Evolutionary conservation across 768 basidiomycete genomes (phyloP).

Genomic region (Podaxis rugospora): DNA sequence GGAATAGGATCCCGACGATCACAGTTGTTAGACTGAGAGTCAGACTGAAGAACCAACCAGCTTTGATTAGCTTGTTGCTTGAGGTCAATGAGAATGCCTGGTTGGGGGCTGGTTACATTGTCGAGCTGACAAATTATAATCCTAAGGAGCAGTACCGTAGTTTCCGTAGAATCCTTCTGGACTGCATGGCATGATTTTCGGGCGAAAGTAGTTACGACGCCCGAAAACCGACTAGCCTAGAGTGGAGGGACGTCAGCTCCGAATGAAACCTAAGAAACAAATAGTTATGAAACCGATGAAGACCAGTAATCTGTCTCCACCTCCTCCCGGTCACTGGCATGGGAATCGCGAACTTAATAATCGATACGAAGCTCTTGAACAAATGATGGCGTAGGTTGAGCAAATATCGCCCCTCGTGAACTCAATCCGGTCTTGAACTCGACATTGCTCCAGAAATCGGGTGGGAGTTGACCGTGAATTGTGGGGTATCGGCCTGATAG

Average conservation of each 20-base stretch:
- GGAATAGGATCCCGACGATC: slow-evolving; percentile 14
- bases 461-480: slow-evolving; percentile 41
- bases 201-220: slow-evolving; percentile 21
- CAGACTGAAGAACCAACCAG: slow-evolving; percentile 15
- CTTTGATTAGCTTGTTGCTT: background rate
- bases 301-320: slow-evolving; percentile 6
- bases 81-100: background rate
- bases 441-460: slow-evolving; percentile 48
- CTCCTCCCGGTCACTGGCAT: slow-evolving; percentile 42
- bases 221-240: slow-evolving; percentile 22
- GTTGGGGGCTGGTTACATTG: slow-evolving; percentile 14
- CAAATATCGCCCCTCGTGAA: slow-evolving; percentile 35
- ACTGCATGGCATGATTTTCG: slow-evolving; percentile 20
- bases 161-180: slow-evolving; percentile 15
- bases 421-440: slow-evolving; percentile 39
- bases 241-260: background rate
- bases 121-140: slow-evolving; percentile 6
- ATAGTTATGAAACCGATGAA: background rate
- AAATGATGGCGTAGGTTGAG: slow-evolving; percentile 32
- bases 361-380: background rate
- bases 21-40: slow-evolving; percentile 15
- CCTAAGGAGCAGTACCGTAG: slow-evolving; percentile 7
- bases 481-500: slow-evolving; percentile 32
- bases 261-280: background rate
- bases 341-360: background rate